These are phyloP conservation scores for Malus sieversii DNA, from an alignment of 306 rosid genomes.

Conservation along the genomic window DNA sequence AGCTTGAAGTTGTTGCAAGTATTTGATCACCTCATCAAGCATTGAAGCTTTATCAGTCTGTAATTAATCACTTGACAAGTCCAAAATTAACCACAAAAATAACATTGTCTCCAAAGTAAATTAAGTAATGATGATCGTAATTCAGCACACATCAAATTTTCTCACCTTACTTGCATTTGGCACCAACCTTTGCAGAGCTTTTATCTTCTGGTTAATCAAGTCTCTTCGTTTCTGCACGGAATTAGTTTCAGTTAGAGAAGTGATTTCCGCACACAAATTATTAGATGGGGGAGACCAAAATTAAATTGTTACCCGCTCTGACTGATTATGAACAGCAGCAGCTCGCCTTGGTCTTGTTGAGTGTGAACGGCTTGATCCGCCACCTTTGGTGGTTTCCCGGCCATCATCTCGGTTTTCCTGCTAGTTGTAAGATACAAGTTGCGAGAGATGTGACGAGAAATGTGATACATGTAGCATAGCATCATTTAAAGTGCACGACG, in stretches of 20 bases:
- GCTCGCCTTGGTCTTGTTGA: constrained; percentile 32
- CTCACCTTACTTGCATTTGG: constrained; percentile 61
- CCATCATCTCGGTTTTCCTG: constrained; percentile 37
- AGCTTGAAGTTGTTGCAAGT: constrained; percentile 50
- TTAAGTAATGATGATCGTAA: neutral
- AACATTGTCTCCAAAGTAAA: neutral
- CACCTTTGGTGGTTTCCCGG: constrained; percentile 24
- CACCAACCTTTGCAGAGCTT: constrained; percentile 55
- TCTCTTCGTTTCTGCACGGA: constrained; percentile 42
- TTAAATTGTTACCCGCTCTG: constrained; percentile 37
- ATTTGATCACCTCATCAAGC: constrained; percentile 58
- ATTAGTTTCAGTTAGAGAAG: neutral
- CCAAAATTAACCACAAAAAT: neutral
- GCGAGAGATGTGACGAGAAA: neutral
- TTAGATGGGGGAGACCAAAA: neutral
- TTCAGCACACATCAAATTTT: neutral
- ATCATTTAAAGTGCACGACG: neutral
- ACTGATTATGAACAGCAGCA: constrained; percentile 52
- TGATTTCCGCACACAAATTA: neutral
- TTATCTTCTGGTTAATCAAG: constrained; percentile 53
- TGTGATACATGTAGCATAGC: neutral
- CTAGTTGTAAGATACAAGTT: neutral
- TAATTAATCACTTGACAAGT: neutral
- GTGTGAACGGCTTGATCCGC: constrained; percentile 24
- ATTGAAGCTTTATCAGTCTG: constrained; percentile 59